A percentile compares a stretch with the other conserved stretches of the same genome.
phyloP scores from a whole-genome alignment of 2,329 filamentous ascomycete species.

The Fusarium zealandicum region DNA sequence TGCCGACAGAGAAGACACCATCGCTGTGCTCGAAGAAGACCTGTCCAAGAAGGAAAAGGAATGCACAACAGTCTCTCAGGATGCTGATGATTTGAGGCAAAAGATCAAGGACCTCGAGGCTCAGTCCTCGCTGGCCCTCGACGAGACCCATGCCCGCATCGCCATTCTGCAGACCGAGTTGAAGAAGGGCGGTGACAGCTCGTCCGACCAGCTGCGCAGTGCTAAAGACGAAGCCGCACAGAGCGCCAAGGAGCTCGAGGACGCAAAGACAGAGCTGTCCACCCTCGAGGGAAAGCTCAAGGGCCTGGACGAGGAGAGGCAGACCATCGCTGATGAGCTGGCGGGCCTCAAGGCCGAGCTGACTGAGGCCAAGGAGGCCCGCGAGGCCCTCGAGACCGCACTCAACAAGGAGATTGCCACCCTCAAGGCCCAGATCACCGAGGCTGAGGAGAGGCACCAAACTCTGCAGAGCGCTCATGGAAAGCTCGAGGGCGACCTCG shows the following conservation, averaged over 20 bases:
- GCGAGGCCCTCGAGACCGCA: slow-evolving; percentile 44
- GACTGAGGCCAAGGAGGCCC: slow-evolving; percentile 46
- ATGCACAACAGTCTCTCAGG: slow-evolving; percentile 44
- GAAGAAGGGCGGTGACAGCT: slow-evolving; percentile 38
- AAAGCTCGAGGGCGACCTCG: slow-evolving; percentile 45
- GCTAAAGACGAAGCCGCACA: slow-evolving; percentile 38
- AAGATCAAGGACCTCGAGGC: slow-evolving; percentile 49
- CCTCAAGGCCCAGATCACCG: slow-evolving; percentile 47
- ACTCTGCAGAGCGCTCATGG: slow-evolving; percentile 42
- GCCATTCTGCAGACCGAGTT: slow-evolving; percentile 48
- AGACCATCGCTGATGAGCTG: slow-evolving; percentile 46
- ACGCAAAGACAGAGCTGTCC: slow-evolving; percentile 34
- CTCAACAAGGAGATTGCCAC: slow-evolving; percentile 43
- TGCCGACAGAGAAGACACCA: slow-evolving; percentile 49
- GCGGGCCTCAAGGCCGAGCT: slow-evolving; percentile 45
- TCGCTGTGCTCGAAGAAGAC: slow-evolving; percentile 44
- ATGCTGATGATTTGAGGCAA: slow-evolving; percentile 49
- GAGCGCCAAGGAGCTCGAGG: slow-evolving; percentile 34
- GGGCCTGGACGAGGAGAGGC: slow-evolving; percentile 41
- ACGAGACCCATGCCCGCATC: slow-evolving; percentile 45
- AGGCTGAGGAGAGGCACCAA: slow-evolving; percentile 45
- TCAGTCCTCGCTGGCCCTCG: slow-evolving; percentile 41
- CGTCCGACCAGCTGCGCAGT: slow-evolving; percentile 36
- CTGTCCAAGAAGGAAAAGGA: slow-evolving; percentile 50
- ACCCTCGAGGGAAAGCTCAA: slow-evolving; percentile 40